Evolutionary conservation across 1,284 basidiomycete genomes (phyloP).

Genomic region (Cutaneotrichosporon sp.): DNA sequence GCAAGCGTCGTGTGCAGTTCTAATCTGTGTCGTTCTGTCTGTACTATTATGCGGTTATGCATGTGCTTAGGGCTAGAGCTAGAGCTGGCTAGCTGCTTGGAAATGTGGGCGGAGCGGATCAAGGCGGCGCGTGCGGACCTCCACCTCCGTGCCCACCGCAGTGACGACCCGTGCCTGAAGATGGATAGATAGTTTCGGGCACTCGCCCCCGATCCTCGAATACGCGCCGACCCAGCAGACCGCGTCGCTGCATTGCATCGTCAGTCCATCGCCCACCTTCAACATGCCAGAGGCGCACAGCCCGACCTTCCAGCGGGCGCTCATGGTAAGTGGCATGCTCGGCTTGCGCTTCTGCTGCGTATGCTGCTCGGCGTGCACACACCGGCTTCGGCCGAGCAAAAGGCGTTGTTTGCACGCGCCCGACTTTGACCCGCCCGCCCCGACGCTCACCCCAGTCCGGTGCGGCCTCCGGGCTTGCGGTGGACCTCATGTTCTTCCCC

Average conservation of each 20-base stretch:
- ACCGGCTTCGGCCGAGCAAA: not conserved
- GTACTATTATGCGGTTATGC: constrained; percentile 11
- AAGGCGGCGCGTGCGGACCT: not conserved
- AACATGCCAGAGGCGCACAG: constrained; percentile 8
- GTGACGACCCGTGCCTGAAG: not conserved
- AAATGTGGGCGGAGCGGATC: not conserved
- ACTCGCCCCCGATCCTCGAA: too few species aligned
- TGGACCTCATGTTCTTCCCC: constrained; percentile 95
- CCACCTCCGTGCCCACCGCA: not conserved
- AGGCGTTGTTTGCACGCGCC: not conserved
- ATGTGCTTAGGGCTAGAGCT: not conserved
- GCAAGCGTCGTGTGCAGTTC: constrained; percentile 53
- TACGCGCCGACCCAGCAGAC: too few species aligned
- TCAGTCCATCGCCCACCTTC: not conserved
- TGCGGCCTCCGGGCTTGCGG: constrained; percentile 80
- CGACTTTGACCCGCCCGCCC: not conserved
- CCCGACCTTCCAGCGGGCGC: constrained; percentile 43
- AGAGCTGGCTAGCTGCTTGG: not conserved
- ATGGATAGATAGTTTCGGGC: not conserved
- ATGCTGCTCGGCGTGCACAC: not conserved
- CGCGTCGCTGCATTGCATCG: not conserved
- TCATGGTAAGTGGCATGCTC: constrained; percentile 34
- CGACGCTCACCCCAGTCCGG: constrained; percentile 63
- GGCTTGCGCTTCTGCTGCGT: not conserved
- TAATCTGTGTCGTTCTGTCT: constrained; percentile 19